Percentiles rank a stretch among this genome's conserved stretches.
phyloP scores from a whole-genome alignment of 2,329 filamentous ascomycete genomes.

The Arthrinium puccinioides region DNA sequence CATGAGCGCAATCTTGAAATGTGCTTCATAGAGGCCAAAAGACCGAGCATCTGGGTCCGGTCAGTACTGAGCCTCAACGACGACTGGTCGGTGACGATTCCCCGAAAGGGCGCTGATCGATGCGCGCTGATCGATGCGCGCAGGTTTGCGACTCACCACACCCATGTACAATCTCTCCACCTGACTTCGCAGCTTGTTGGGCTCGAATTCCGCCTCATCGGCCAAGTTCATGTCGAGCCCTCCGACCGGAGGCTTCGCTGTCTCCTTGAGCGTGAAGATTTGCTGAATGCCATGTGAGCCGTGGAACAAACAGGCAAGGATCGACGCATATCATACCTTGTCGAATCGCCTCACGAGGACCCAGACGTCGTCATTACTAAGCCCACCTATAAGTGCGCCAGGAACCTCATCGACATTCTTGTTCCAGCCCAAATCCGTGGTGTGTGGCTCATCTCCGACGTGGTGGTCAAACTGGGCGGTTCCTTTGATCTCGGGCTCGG shows the following conservation, averaged over 20 bases:
- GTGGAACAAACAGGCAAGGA: slow-evolving; percentile 13
- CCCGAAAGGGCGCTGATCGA: no score
- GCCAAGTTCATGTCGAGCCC: slow-evolving; percentile 74
- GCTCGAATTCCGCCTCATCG: slow-evolving; percentile 77
- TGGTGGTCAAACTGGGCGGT: slow-evolving; percentile 36
- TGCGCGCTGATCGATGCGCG: no score
- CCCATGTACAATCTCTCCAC: slow-evolving; percentile 79
- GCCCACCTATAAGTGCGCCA: slow-evolving; percentile 55
- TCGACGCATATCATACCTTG: slow-evolving; percentile 39
- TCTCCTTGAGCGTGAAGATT: slow-evolving; percentile 61
- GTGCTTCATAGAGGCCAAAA: slow-evolving; percentile 65
- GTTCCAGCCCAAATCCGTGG: slow-evolving; percentile 65
- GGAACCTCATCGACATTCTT: slow-evolving; percentile 48
- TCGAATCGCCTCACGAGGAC: slow-evolving; percentile 66
- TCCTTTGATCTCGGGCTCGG: slow-evolving; percentile 35
- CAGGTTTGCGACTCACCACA: slow-evolving; percentile 42
- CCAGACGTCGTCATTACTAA: slow-evolving; percentile 69
- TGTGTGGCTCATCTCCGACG: slow-evolving; percentile 38
- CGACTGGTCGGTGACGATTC: no score
- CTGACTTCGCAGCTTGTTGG: slow-evolving; percentile 72
- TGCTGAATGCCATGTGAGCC: slow-evolving; percentile 26
- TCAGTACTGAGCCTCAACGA: background rate
- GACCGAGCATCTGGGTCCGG: slow-evolving; percentile 31
- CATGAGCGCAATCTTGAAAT: slow-evolving; percentile 71
- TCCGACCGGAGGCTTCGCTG: slow-evolving; percentile 50